Percentiles rank a stretch among this genome's conserved stretches.
These are phyloP conservation scores for Crithidia brevicula DNA, from an alignment of 208 protist genomes.

Conservation along the genomic window DNA sequence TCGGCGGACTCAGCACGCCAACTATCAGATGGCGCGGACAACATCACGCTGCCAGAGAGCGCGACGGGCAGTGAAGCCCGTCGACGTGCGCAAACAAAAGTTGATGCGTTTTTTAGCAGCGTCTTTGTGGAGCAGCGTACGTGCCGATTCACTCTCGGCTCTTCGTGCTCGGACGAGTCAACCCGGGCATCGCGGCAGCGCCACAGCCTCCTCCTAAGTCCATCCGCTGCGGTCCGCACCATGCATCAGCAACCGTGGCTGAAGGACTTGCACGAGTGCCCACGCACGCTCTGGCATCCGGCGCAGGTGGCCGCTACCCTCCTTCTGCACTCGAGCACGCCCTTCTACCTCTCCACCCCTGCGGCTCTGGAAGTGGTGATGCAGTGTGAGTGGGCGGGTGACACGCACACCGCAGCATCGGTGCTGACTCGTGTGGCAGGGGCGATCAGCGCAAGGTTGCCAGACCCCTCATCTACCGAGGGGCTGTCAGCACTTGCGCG, in stretches of 20 bases:
- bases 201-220: slow-evolving; percentile 18
- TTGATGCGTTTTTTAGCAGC: slow-evolving; percentile 1
- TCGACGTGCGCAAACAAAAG: not conserved
- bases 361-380: slow-evolving; percentile 10
- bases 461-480: not conserved
- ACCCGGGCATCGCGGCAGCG: slow-evolving; percentile 1
- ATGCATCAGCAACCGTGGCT: slow-evolving; percentile 27
- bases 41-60: not conserved
- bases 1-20: too few species aligned
- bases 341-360: slow-evolving; percentile 2
- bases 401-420: not conserved
- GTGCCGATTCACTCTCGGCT: slow-evolving; percentile 15
- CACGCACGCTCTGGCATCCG: slow-evolving; percentile 3
- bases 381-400: slow-evolving; percentile 18
- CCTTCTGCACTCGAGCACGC: not conserved
- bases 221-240: not conserved
- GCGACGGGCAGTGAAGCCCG: not conserved
- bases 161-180: not conserved
- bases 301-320: slow-evolving; percentile 18
- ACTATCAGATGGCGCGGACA: too few species aligned
- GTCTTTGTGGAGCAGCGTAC: slow-evolving; percentile 15
- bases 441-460: not conserved
- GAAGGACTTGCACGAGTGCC: slow-evolving; percentile 24
- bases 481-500: not conserved
- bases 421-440: slow-evolving; percentile 4